Evolutionary conservation across 2,329 filamentous ascomycete species (phyloP), one percentile per base, ranked within the genome.

Genomic region (Neonectria ditissima): DNA sequence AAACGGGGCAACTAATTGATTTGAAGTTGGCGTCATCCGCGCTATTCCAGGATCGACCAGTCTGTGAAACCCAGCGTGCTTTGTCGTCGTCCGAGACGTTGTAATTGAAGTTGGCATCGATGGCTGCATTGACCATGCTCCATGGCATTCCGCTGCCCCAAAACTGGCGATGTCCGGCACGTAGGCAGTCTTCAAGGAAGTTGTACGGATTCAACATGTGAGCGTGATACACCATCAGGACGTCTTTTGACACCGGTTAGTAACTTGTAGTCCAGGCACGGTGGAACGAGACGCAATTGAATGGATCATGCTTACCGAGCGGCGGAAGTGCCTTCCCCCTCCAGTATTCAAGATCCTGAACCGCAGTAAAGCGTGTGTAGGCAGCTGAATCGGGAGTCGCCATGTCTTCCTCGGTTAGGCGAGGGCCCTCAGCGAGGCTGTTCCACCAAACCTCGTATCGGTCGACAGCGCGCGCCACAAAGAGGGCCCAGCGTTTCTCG

Each of bases 181-280:
- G 56, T 1, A 74, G 14, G 18, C 69, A 74, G 22, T 74, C 72
- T 53, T 73, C 71, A 3, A 71, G 34, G 4, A 10, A 84, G 74
- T 70, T 87, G 81, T 87, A 80, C 0, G 91, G 91, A 63, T 92
- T 92, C 2, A 93, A 82, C 82, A 91, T 87, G 67, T 91, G 90
- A 0, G 89, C 79, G 75, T 93, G 91, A 88, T 89, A 92, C 0
- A 92, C 88, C 87, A 93, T 89, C 13, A 93, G 75, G 0, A 92
- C 85, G 75, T 93, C 91, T 82, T 74, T 37, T 8, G 4, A 0
- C 1, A 3, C 5, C 2, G 5, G 30, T 68, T 22, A 68, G 68
- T 6, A 10, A 4, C n/a, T 18, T 34, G 32, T 14, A 14, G 14
- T 14, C 32, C 13, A 34, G 6, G 7, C 13, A 5, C 32, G 5